Evolutionary conservation across 208 protist genomes (phyloP), one percentile per base, ranked within the genome.

Genomic region (Wallacemonas sp.): DNA sequence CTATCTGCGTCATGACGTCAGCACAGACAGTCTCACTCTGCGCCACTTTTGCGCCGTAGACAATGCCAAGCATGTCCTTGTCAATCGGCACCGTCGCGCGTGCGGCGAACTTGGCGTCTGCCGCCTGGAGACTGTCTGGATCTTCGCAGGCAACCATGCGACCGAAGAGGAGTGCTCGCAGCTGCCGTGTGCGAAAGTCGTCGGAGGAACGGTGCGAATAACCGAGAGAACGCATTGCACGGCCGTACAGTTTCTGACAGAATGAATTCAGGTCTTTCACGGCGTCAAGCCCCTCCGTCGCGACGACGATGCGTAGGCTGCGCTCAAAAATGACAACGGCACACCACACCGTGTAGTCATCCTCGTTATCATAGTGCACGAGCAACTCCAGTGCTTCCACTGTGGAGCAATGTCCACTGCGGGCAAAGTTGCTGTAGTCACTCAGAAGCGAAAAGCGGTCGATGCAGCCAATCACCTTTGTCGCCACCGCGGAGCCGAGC

Each of bases 351-450:
- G 59, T 64, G 59, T 49, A 64, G 41, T 64, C 59, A 15, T 64
- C 59, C 59, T 64, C 59, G 3, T 5, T 15, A 12, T 45, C 28
- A 58, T 78, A 76, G 24, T 72, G 66, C 30, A 64, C 53, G 31
- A 86, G 56, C 31, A 86, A 58, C 27, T 77, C 73, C 19, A 95
- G 61, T 0, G 68, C 79, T 31, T 79, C 70, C 8, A 59, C 68
- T 2, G 75, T 72, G 36, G 65, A 62, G 26, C 68, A 76, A 62
- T 89, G 82, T 4, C 89, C 89, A 34, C 78, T 77, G 17, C 74
- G 72, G 15, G 86, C 79, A 61, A 95, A 91, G 31, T 84, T 86
- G 55, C 74, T 70, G 63, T 85, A 82, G 64, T 95, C 89, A 14
- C 70, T 70, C 33, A 95, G 66, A 39, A 95, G 68, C 2, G 68